Percentiles rank a stretch among this genome's conserved stretches.
phyloP scores from a whole-genome alignment of 2,329 filamentous ascomycete genomes.

The Xylariomycetidae sp. region DNA sequence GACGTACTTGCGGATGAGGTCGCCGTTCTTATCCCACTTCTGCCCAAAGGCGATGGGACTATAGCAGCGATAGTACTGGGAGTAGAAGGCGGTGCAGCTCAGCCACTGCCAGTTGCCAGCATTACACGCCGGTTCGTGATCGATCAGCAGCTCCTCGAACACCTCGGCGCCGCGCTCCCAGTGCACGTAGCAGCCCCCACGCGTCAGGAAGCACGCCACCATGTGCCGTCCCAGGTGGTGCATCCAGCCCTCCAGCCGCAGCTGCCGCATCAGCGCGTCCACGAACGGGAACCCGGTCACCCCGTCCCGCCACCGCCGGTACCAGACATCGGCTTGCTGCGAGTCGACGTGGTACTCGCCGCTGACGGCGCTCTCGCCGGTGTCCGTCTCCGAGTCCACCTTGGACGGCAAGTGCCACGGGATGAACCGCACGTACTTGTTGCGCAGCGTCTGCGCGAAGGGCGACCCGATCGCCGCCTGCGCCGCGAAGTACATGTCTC shows the following conservation, averaged over 20 bases:
- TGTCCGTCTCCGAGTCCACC: conserved; percentile 30
- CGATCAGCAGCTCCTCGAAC: conserved; percentile 69
- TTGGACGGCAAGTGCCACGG: conserved; percentile 71
- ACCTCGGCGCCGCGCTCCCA: conserved; percentile 77
- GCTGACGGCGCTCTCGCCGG: conserved; percentile 41
- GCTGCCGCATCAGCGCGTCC: conserved; percentile 72
- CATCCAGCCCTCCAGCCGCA: conserved; percentile 68
- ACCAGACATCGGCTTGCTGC: conserved; percentile 56
- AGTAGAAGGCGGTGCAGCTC: conserved; percentile 67
- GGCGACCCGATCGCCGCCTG: conserved; percentile 60
- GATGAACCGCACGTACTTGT: conserved; percentile 64
- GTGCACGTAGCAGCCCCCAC: conserved; percentile 70
- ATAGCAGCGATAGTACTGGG: conserved; percentile 66
- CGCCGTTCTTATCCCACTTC: conserved; percentile 68
- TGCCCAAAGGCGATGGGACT: conserved; percentile 65
- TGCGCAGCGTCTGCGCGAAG: conserved; percentile 61
- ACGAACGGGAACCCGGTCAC: conserved; percentile 75
- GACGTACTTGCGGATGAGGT: conserved; percentile 58
- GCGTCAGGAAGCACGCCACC: conserved; percentile 76
- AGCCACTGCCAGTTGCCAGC: conserved; percentile 76
- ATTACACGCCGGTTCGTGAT: conserved; percentile 70
- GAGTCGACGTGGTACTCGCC: conserved; percentile 60
- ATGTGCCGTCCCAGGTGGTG: conserved; percentile 72
- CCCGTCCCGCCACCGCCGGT: conserved; percentile 63
- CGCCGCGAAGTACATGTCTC: conserved; percentile 79